Base-by-base conservation (phyloP, 805 yeast genomes). In the Candida schatavii region DNA sequence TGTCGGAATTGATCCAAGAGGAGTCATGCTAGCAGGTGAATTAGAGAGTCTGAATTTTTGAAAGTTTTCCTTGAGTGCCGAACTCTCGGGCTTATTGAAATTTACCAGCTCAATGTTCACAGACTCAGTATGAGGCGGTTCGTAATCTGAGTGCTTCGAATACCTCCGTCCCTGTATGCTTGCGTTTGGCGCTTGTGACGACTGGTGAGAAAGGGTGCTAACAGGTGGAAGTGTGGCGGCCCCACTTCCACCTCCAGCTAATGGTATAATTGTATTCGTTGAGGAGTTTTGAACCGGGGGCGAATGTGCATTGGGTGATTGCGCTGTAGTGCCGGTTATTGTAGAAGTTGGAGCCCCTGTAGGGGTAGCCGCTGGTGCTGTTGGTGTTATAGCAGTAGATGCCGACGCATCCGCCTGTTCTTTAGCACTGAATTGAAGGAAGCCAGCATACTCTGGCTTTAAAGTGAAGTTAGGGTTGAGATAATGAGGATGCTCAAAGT, bases 401-500 rank as follows among this genome's bases (percentile, higher is more conserved):
- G 5, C 20, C 11, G 35, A 17, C 7, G 35, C 21, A 7, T n/a
- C 7, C 18, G 15, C 22, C 4, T 18, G 6, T 13, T 31, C 35
- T 15, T 31, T 31, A 15, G 35, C 15, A 31, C 19, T 31, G 18
- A 31, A 31, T 31, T 31, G 35, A 7, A 31, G 21, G 11, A 31
- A 31, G 5, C 35, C 35, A 3, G 64, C 57, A 43, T 57, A 58
- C 25, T 57, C 55, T 2, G 62, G 45, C 42, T 60, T 61, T 15
- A 62, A 52, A 3, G 61, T 55, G 41, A 50, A 62, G 42, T 63
- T 66, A 18, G 55, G 43, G 43, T 59, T 60, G 46, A 63, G 54
- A 35, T 53, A 62, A 34, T 52, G 57, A 1, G 66, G 66, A 34
- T 54, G 64, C 3, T 31, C 27, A 23, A 23, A 23, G 11, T 23